A percentile compares a stretch with the other conserved stretches of the same genome.
These are phyloP conservation scores for Rubus parviflorus DNA, from an alignment of 306 rosid species.

Conservation along the genomic window DNA sequence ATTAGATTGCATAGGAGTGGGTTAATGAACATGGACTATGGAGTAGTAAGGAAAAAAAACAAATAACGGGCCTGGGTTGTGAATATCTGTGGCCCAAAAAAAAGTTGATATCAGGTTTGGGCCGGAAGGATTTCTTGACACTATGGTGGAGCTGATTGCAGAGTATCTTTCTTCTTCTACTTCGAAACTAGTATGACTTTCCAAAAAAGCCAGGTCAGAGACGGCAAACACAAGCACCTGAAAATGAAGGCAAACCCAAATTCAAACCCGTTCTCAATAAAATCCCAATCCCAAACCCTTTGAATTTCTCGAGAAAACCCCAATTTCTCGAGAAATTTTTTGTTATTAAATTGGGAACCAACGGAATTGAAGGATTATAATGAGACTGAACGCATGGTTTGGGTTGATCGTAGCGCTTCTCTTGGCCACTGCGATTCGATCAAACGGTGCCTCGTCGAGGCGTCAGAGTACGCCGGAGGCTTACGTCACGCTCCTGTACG, in stretches of 20 bases:
- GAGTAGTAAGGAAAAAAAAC: too few relatives aligned
- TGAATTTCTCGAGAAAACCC: neutral
- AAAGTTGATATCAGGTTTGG: neutral
- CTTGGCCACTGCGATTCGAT: constrained; percentile 33
- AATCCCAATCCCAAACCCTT: constrained; percentile 14
- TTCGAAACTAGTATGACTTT: neutral
- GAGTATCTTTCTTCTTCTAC: neutral
- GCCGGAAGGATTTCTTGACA: neutral
- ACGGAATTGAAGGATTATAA: constrained; percentile 9
- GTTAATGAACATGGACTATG: too few relatives aligned
- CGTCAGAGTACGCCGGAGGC: constrained; percentile 55
- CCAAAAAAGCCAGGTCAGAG: neutral
- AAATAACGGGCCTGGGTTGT: neutral
- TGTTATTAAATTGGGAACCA: too few relatives aligned
- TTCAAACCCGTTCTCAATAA: neutral
- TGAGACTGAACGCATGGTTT: constrained; percentile 36
- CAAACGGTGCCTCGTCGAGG: constrained; percentile 17
- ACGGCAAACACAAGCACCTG: neutral
- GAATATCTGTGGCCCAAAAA: neutral
- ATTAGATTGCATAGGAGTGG: too few relatives aligned
- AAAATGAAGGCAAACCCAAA: neutral
- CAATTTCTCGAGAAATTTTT: neutral
- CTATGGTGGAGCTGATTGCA: neutral
- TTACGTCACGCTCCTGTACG: constrained; percentile 87
- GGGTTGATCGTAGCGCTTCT: constrained; percentile 23